A percentile compares a stretch with the other conserved stretches of the same genome.
Conservation (phyloP, 768 basidiomycete genomes). For the Boletellus ananiceps region DNA sequence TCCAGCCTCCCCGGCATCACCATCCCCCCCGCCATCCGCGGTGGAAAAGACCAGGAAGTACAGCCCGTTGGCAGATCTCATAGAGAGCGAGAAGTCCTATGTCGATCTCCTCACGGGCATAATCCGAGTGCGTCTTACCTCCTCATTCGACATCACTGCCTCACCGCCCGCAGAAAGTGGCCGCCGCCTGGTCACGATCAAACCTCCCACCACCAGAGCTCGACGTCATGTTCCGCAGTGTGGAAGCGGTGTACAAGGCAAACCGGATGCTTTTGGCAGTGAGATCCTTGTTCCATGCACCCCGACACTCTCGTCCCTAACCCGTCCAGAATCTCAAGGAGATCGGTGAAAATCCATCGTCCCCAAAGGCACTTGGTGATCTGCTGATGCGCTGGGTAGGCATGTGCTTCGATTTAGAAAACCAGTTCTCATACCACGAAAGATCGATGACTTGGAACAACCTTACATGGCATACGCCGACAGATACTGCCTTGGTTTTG, state of each 20-base stretch:
- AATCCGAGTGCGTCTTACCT: slow-evolving; percentile 66
- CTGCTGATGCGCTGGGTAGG: slow-evolving; percentile 96
- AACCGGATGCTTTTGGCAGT: slow-evolving; percentile 80
- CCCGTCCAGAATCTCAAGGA: slow-evolving; percentile 80
- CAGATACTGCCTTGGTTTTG: slow-evolving; percentile 73
- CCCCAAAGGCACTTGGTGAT: slow-evolving; percentile 91
- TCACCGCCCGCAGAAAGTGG: slow-evolving; percentile 68
- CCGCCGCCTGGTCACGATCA: slow-evolving; percentile 93
- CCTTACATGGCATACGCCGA: slow-evolving; percentile 82
- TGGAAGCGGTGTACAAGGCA: slow-evolving; percentile 90
- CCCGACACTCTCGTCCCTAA: slow-evolving; percentile 8
- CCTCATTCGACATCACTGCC: slow-evolving; percentile 1
- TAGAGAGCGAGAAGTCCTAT: slow-evolving; percentile 90
- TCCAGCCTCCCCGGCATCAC: slow-evolving; percentile 19
- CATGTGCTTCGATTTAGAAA: slow-evolving; percentile 11
- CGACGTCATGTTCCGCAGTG: slow-evolving; percentile 90
- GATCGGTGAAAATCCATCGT: slow-evolving; percentile 87
- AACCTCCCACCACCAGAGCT: slow-evolving; percentile 92
- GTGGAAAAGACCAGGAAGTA: slow-evolving; percentile 55
- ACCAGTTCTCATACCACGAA: slow-evolving; percentile 14
- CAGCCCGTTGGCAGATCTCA: slow-evolving; percentile 87
- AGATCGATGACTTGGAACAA: slow-evolving; percentile 89
- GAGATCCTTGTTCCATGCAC: background rate
- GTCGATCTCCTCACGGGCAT: slow-evolving; percentile 87
- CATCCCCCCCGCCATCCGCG: slow-evolving; percentile 21